A percentile compares a stretch with the other conserved stretches of the same genome.
phyloP scores from a whole-genome alignment of 2,329 filamentous ascomycete species.

The Lithohypha guttulata region DNA sequence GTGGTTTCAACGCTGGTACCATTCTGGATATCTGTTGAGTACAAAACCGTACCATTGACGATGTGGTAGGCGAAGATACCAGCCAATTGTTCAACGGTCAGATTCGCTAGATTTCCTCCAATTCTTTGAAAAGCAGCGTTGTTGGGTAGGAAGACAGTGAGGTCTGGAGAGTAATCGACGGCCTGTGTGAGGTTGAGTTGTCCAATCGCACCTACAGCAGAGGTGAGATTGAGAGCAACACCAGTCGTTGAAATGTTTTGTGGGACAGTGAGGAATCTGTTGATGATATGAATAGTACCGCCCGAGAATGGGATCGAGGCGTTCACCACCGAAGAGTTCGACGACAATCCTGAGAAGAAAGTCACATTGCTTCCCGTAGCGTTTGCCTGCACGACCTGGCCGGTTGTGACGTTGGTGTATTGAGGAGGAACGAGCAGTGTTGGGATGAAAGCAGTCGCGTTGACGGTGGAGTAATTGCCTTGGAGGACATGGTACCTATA shows the following conservation, averaged over 20 bases:
- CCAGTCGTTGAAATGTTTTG: slow-evolving; percentile 34
- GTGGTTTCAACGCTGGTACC: slow-evolving; percentile 24
- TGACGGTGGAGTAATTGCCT: slow-evolving; percentile 33
- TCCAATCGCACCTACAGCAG: slow-evolving; percentile 38
- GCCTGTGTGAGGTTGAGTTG: slow-evolving; percentile 25
- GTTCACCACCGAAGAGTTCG: slow-evolving; percentile 38
- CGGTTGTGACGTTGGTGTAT: slow-evolving; percentile 49
- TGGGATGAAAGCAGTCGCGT: slow-evolving; percentile 33
- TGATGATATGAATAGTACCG: slow-evolving; percentile 45
- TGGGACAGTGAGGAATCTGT: slow-evolving; percentile 39
- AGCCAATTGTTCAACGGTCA: slow-evolving; percentile 39
- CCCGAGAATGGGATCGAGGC: slow-evolving; percentile 35
- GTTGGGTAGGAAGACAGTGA: slow-evolving; percentile 56
- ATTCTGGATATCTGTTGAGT: slow-evolving; percentile 42
- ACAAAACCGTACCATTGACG: slow-evolving; percentile 39
- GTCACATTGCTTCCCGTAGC: slow-evolving; percentile 33
- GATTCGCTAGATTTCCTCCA: slow-evolving; percentile 40
- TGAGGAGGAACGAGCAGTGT: slow-evolving; percentile 40
- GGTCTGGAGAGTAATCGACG: slow-evolving; percentile 27
- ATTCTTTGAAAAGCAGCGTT: slow-evolving; percentile 52
- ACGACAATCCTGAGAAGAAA: slow-evolving; percentile 44
- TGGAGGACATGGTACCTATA: slow-evolving; percentile 47
- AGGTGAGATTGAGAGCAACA: slow-evolving; percentile 35
- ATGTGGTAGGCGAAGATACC: slow-evolving; percentile 55
- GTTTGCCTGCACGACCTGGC: slow-evolving; percentile 44